Evolutionary conservation across 768 basidiomycete genomes (phyloP), one percentile per base, ranked within the genome.

Genomic region (Pleurotus eryngii): DNA sequence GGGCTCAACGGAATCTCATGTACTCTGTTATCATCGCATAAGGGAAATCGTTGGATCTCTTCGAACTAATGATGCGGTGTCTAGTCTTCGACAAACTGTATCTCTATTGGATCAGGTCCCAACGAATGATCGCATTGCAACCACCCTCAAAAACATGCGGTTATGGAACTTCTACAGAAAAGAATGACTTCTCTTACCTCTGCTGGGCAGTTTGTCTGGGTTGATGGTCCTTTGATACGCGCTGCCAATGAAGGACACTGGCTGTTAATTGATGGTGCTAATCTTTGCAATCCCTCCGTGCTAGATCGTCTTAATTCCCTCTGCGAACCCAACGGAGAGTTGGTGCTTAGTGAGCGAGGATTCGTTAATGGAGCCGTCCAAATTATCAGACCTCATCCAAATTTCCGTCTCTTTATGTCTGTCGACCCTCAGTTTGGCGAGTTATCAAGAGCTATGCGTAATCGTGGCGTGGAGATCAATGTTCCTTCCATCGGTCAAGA

Each of bases 391-490:
- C 95, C 97, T 1, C 95, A 98, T 67, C 85, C 89, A 2, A 78
- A 87, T 62, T 99, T 99, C 74, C 83, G 95, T 24, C 76, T 99
- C 4, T 89, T 98, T 73, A 96, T 99, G 94, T 84, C 87, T 2
- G 85, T 95, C 51, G 92, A 99, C 67, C 90, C 93, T 26, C 86
- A 87, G 60, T 81, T 88, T 60, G 97, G 97, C 46, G 97, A 99
- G 71, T 76, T 98, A 9, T 98, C 97, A 1, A 81, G 97, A 38
- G 97, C 97, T 2, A 99, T 99, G 97, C 89, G 97, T 22, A 99
- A 99, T 72, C 85, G 97, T 57, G 96, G 96, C 15, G 76, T 97
- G 37, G 97, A 99, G 70, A 80, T 98, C 47, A 79, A 81, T 26
- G 64, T 94, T 55, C 55, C 78, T 8, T 50, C 66, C 4, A 68